phyloP scores from a whole-genome alignment of 768 basidiomycete species.

The Grammothele lineata region DNA sequence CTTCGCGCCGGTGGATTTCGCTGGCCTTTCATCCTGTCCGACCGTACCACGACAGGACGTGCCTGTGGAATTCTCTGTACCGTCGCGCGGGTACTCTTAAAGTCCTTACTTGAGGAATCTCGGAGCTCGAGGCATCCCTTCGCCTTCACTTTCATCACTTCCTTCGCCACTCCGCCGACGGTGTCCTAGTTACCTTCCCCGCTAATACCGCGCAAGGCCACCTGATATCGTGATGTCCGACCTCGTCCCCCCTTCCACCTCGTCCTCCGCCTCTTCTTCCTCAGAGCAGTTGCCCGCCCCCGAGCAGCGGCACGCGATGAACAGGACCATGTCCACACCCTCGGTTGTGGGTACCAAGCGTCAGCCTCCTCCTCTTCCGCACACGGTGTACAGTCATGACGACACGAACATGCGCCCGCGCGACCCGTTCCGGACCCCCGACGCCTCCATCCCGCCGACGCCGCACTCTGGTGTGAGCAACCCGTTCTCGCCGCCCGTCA shows the following conservation, averaged over 20 bases:
- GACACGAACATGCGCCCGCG: constrained; percentile 1
- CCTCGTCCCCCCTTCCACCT: constrained; percentile 11
- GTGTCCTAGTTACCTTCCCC: constrained; percentile 3
- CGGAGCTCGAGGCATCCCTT: neutral
- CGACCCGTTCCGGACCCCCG: constrained; percentile 25
- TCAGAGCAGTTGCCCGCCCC: constrained; percentile 2
- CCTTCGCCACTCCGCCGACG: constrained; percentile 3
- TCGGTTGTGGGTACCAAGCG: constrained; percentile 13
- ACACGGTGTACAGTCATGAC: constrained; percentile 10
- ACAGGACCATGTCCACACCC: neutral
- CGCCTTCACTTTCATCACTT: constrained; percentile 5
- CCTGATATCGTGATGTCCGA: constrained; percentile 2
- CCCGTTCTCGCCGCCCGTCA: constrained; percentile 52
- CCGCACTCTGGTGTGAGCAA: constrained; percentile 21
- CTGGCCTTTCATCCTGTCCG: no score
- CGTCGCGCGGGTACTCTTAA: no score
- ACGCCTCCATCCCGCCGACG: constrained; percentile 16
- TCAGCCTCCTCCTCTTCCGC: constrained; percentile 14
- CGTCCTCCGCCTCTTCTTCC: constrained; percentile 13
- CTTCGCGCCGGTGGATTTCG: no score
- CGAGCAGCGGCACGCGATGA: neutral
- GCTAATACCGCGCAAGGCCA: neutral
- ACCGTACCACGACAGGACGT: no score
- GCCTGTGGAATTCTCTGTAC: no score
- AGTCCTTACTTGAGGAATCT: no score